Evolutionary conservation across 345 rosid species (phyloP).

Genomic region (Euphorbia pulcherrima): DNA sequence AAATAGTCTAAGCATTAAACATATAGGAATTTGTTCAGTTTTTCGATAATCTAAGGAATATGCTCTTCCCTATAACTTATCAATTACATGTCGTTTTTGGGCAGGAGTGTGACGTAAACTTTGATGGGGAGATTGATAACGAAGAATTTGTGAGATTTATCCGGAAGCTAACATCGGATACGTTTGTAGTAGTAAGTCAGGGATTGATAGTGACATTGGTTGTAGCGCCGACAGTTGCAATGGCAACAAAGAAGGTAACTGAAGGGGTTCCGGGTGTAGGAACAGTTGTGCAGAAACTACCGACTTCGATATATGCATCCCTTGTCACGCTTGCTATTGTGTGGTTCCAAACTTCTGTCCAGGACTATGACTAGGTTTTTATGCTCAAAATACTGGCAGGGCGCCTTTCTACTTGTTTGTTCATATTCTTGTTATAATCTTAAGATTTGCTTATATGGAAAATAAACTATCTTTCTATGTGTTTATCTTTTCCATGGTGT

Average conservation of each 20-base stretch:
- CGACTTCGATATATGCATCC: constrained; percentile 73
- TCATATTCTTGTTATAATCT: neutral
- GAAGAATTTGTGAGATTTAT: constrained; percentile 80
- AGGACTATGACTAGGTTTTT: constrained; percentile 21
- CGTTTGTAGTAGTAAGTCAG: constrained; percentile 62
- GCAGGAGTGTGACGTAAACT: constrained; percentile 68
- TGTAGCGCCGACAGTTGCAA: constrained; percentile 88
- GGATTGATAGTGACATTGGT: constrained; percentile 70
- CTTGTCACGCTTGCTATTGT: constrained; percentile 74
- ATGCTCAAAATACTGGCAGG: neutral
- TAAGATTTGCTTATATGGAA: neutral
- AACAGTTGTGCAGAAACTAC: constrained; percentile 71
- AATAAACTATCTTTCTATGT: too few species aligned
- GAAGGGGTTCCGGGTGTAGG: constrained; percentile 90
- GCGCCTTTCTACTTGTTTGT: neutral
- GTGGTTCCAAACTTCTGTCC: constrained; percentile 45
- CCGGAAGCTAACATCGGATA: constrained; percentile 51
- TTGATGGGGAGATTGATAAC: constrained; percentile 67
- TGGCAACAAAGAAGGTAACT: constrained; percentile 76
- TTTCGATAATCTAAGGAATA: neutral
- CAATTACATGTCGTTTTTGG: neutral
- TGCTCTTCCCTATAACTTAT: neutral
- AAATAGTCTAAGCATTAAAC: too few species aligned
- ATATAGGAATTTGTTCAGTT: neutral
- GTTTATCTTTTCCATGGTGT: too few species aligned